Evolutionary conservation across 768 basidiomycete genomes (phyloP), one percentile per base, ranked within the genome.

Genomic region (Pleurotus tuoliensis): DNA sequence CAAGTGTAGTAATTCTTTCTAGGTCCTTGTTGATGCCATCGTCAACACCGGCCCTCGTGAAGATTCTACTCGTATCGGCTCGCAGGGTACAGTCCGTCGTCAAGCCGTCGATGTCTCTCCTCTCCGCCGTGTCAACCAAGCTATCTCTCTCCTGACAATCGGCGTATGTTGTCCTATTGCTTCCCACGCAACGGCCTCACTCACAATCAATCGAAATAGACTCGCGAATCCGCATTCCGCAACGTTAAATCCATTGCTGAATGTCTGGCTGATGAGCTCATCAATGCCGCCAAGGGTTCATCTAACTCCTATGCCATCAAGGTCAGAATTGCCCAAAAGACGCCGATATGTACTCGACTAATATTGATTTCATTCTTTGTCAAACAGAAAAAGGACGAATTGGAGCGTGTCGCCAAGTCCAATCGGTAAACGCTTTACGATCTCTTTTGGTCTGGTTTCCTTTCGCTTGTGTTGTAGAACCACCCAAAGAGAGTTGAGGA

Each of bases 221-320:
- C 96, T 61, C 97, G 97, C 70, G 97, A 99, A 78, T 98, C 96
- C 46, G 94, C 97, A 53, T 99, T 99, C 94, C 93, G 97, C 76
- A 99, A 99, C 79, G 92, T 98, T 67, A 99, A 99, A 78, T 97
- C 94, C 59, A 90, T 99, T 66, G 94, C 97, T 59, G 96, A 98
- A 79, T 98, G 96, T 78, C 84, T 98, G 53, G 96, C 97, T 59
- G 97, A 98, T 72, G 97, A 99, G 75, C 89, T 98, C 69, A 98
- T 98, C 84, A 99, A 99, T 74, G 97, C 97, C 54, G 97, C 96
- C 63, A 98, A 99, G 82, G 97, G 97, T 62, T 98, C 97, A 49
- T 98, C 95, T 69, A 99, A 99, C 89, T 98, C 96, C 55, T 99
- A 98, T 73, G 96, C 96, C 60, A 99, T 99, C 84, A 98, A 98